Conservation (phyloP, 108 stramenopile species). For the Cyclotella cryptica region DNA sequence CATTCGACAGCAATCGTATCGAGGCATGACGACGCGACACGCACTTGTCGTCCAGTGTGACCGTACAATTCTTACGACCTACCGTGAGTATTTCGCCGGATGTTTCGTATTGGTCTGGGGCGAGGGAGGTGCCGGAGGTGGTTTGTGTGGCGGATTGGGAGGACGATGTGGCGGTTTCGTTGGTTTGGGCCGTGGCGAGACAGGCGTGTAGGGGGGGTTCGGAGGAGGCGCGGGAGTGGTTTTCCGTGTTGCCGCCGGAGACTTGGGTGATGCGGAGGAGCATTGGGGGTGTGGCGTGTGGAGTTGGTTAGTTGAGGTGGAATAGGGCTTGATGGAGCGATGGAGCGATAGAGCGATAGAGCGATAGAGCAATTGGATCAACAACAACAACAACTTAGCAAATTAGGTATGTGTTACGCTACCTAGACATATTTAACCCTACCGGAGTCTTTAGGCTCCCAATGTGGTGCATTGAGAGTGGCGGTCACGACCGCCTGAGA, state of each 20-base stretch:
- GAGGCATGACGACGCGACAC: slow-evolving; percentile 50
- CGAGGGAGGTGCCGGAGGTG: background rate
- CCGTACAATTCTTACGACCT: slow-evolving; percentile 39
- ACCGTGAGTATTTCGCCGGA: slow-evolving; percentile 46
- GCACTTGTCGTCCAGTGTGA: slow-evolving; percentile 52
- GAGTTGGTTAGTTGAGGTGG: background rate
- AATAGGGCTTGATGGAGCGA: too few relatives aligned
- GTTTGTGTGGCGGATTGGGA: background rate
- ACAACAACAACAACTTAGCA: too few relatives aligned
- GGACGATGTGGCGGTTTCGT: background rate
- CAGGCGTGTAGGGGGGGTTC: slow-evolving; percentile 45
- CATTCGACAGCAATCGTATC: slow-evolving; percentile 37
- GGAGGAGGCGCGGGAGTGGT: slow-evolving; percentile 30
- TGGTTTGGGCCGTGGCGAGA: slow-evolving; percentile 31
- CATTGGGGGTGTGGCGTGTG: slow-evolving; percentile 12
- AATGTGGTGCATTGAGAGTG: too few relatives aligned
- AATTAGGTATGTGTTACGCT: too few relatives aligned
- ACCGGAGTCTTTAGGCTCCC: too few relatives aligned
- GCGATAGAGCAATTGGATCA: too few relatives aligned
- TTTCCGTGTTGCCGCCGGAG: slow-evolving; percentile 22
- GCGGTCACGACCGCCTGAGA: too few relatives aligned
- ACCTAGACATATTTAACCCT: too few relatives aligned
- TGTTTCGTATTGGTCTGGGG: background rate
- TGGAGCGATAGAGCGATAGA: too few relatives aligned
- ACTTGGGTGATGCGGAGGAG: slow-evolving; percentile 48